Conservation (phyloP, 2,329 filamentous ascomycete genomes). For the Dothistroma septosporum region DNA sequence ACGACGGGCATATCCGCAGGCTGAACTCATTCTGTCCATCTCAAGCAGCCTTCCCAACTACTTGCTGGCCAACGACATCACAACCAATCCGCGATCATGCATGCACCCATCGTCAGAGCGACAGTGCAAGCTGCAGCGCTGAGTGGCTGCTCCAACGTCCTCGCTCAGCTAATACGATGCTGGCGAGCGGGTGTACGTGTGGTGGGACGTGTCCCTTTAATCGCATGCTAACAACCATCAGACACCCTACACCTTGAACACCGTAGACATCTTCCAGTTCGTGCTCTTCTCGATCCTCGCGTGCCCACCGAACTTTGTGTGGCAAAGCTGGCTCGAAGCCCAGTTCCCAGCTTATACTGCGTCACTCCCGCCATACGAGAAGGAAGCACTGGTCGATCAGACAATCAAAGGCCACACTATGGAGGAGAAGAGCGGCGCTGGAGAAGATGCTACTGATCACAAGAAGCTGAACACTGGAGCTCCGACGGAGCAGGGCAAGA, state of each 20-base stretch:
- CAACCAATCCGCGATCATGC: constrained; percentile 29
- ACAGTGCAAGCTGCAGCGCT: constrained; percentile 64
- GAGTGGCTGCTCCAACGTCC: constrained; percentile 63
- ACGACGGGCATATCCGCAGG: not conserved
- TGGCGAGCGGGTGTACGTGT: constrained; percentile 56
- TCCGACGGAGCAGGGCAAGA: constrained; percentile 28
- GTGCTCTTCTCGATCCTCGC: constrained; percentile 67
- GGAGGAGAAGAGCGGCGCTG: constrained; percentile 19
- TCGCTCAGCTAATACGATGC: constrained; percentile 67
- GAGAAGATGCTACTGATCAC: constrained; percentile 2
- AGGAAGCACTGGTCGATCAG: constrained; percentile 32
- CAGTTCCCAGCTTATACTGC: constrained; percentile 63
- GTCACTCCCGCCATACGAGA: constrained; percentile 27
- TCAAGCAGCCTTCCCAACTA: not conserved
- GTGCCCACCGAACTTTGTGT: constrained; percentile 79
- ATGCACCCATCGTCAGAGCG: constrained; percentile 54
- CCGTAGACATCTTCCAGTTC: constrained; percentile 66
- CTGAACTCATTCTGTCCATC: not conserved
- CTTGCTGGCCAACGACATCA: no score
- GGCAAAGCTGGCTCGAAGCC: constrained; percentile 76
- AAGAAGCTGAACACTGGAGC: constrained; percentile 14
- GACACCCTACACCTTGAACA: constrained; percentile 54
- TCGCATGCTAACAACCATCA: constrained; percentile 3
- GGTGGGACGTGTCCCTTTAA: not conserved
- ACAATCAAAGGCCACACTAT: constrained; percentile 25